Percentiles rank a stretch among this genome's conserved stretches.
phyloP scores from a whole-genome alignment of 768 basidiomycete genomes.

The Epithele typhae region DNA sequence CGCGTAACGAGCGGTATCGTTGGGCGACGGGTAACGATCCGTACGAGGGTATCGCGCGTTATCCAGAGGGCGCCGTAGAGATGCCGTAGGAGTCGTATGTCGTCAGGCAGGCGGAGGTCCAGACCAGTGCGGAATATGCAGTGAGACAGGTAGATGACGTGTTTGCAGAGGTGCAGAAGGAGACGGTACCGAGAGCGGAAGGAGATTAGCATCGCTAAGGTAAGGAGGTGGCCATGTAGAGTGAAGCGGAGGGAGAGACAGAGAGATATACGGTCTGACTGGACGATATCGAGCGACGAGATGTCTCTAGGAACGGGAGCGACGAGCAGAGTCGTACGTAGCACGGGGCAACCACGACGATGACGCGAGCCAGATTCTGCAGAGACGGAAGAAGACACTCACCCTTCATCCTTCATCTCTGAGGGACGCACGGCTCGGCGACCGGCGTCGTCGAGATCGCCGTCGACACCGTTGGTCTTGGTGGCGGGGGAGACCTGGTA shows the following conservation, averaged over 20 bases:
- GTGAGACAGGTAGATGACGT: constrained; percentile 15
- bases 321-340: constrained; percentile 9
- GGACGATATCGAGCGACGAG: constrained; percentile 4
- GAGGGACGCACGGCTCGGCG: constrained; percentile 55
- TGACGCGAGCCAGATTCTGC: not conserved
- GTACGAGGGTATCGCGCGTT: not conserved
- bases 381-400: constrained; percentile 34
- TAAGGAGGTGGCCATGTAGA: constrained; percentile 9
- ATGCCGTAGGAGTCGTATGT: constrained; percentile 8
- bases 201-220: constrained; percentile 20
- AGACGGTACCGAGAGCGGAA: constrained; percentile 3
- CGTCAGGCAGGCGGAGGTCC: constrained; percentile 6
- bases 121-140: constrained; percentile 13
- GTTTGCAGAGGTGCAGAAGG: constrained; percentile 12
- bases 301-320: constrained; percentile 9
- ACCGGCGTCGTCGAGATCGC: constrained; percentile 35
- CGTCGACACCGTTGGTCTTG: constrained; percentile 26
- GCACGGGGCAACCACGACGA: constrained; percentile 5
- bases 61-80: not conserved
- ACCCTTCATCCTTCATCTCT: constrained; percentile 98
- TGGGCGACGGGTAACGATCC: too few relatives aligned
- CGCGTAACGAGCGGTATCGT: constrained; percentile 1
- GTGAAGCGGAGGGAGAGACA: constrained; percentile 1
- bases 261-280: constrained; percentile 7
- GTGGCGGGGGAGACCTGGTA: constrained; percentile 5